Evolutionary conservation across 441 rosid species (phyloP).

Genomic region (Bocquillonia castaneifolia): DNA sequence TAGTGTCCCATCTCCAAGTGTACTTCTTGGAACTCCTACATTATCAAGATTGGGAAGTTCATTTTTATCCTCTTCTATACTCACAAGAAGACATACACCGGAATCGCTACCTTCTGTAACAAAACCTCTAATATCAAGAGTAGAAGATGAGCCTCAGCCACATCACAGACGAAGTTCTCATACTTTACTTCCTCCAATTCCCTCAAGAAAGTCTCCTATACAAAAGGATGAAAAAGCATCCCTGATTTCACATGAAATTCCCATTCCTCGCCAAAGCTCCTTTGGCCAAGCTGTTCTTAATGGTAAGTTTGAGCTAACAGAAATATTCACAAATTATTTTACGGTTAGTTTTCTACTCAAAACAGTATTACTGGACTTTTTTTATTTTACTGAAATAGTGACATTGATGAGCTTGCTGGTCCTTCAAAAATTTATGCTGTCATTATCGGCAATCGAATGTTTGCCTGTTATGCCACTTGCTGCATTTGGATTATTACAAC

Average conservation of each 20-base stretch:
- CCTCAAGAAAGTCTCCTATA: constrained; percentile 32
- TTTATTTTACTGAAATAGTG: neutral
- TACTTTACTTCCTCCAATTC: constrained; percentile 47
- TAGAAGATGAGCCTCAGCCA: constrained; percentile 38
- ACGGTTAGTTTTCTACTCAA: neutral
- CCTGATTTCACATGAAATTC: constrained; percentile 47
- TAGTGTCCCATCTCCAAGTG: constrained; percentile 66
- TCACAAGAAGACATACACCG: constrained; percentile 61
- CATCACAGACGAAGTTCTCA: constrained; percentile 52
- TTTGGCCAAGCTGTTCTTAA: constrained; percentile 77
- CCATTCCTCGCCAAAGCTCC: constrained; percentile 56
- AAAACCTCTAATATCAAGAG: constrained; percentile 50
- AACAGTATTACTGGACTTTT: neutral
- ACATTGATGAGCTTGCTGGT: constrained; percentile 9
- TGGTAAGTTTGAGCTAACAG: constrained; percentile 36
- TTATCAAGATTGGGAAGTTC: constrained; percentile 63
- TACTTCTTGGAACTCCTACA: constrained; percentile 56
- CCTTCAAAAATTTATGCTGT: neutral
- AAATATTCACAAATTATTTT: neutral
- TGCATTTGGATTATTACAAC: constrained; percentile 1
- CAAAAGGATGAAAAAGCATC: constrained; percentile 41
- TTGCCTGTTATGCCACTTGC: constrained; percentile 21
- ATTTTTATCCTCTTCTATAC: constrained; percentile 44
- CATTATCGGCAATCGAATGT: neutral
- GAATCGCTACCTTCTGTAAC: constrained; percentile 43